Evolutionary conservation across 495 filamentous ascomycete species (phyloP).

Genomic region (Trichoderma virens): DNA sequence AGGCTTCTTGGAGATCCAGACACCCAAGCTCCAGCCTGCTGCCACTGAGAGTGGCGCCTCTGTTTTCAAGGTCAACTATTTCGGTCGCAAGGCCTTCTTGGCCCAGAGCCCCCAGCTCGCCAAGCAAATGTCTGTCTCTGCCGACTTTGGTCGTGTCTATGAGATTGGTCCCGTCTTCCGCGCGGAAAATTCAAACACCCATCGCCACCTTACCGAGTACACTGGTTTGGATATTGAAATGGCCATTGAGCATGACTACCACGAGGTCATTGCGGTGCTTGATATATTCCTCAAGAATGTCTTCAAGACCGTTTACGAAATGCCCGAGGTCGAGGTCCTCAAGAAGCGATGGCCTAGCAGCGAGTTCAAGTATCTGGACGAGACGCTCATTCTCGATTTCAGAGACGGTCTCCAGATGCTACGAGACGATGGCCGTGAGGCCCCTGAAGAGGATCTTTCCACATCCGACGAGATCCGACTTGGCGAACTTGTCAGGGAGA

Average conservation of each 20-base stretch:
- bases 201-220: constrained; percentile 93
- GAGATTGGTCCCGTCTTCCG: constrained; percentile 95
- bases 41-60: constrained; percentile 89
- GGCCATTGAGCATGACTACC: constrained; percentile 82
- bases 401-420: constrained; percentile 70
- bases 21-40: constrained; percentile 81
- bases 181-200: constrained; percentile 94
- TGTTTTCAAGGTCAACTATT: constrained; percentile 94
- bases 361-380: constrained; percentile 63
- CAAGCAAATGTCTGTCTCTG: constrained; percentile 92
- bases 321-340: constrained; percentile 64
- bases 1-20: constrained; percentile 87
- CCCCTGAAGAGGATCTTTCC: constrained; percentile 66
- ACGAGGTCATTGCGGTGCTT: constrained; percentile 76
- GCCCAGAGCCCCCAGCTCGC: constrained; percentile 90
- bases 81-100: constrained; percentile 78
- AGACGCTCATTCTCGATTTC: constrained; percentile 77
- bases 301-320: constrained; percentile 66
- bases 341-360: constrained; percentile 52
- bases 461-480: constrained; percentile 85
- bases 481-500: constrained; percentile 73
- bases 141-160: constrained; percentile 85
- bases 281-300: constrained; percentile 83
- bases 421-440: constrained; percentile 69
- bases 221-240: constrained; percentile 93